Conservation (phyloP, 805 yeast genomes). For the Blastobotrys mokoenaii region DNA sequence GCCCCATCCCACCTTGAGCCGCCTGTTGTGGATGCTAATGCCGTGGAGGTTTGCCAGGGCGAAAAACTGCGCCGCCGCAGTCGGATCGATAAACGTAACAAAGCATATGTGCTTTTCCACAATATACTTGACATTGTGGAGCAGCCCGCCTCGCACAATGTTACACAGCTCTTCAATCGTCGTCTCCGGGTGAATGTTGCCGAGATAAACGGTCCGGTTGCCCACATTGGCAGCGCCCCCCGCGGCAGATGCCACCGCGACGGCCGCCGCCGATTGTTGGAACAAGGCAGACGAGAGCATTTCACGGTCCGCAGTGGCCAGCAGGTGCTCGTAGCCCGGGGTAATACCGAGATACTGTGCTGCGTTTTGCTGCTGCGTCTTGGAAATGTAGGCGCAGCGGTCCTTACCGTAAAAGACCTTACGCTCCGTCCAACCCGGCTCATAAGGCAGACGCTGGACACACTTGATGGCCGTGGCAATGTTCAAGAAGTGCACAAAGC, state of each 20-base stretch:
- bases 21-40: slow-evolving; percentile 71
- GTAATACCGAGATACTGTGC: slow-evolving; percentile 89
- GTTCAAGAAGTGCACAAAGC: slow-evolving; percentile 82
- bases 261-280: slow-evolving; percentile 94
- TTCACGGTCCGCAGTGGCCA: slow-evolving; percentile 57
- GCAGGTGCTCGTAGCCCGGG: slow-evolving; percentile 77
- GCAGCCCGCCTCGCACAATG: slow-evolving; percentile 88
- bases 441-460: slow-evolving; percentile 62
- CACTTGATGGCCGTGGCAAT: slow-evolving; percentile 81
- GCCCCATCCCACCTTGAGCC: slow-evolving; percentile 96
- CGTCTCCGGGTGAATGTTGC: slow-evolving; percentile 81
- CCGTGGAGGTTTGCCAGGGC: slow-evolving; percentile 92
- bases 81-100: slow-evolving; percentile 91
- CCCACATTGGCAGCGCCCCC: slow-evolving; percentile 92
- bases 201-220: slow-evolving; percentile 86
- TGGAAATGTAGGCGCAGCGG: slow-evolving; percentile 81
- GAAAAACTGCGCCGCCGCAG: slow-evolving; percentile 95
- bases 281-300: slow-evolving; percentile 45
- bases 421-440: slow-evolving; percentile 59
- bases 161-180: slow-evolving; percentile 91
- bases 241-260: slow-evolving; percentile 91
- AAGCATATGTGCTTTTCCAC: slow-evolving; percentile 87
- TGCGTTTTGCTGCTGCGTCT: slow-evolving; percentile 94
- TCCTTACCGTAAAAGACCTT: slow-evolving; percentile 90
- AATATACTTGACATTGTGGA: slow-evolving; percentile 73